Evolutionary conservation across 176 grass and related monocot genomes (phyloP), one percentile per base, ranked within the genome.

Genomic region (Chloris gayana): DNA sequence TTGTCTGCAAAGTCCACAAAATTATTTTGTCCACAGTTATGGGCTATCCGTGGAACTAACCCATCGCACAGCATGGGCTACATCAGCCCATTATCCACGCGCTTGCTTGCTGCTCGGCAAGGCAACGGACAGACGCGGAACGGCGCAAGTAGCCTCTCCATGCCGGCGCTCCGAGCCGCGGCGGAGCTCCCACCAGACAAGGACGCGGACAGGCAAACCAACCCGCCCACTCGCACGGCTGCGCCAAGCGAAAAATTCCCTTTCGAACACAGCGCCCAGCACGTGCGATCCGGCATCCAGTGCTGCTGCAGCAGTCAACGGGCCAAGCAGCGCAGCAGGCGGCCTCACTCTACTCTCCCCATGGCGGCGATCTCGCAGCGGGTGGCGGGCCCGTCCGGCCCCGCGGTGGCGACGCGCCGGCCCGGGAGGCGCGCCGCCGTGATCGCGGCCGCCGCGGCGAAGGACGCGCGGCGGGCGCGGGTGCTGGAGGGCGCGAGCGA

Each of bases 401-500:
- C 51, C 69, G 76, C 34, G 14, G 9, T 4, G 56, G 19, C 72
- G 31, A 6, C 31, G 51, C 47, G 32, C 34, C 51, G 70, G 53
- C 0, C 53, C 5, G 64, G 71, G 71, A 84, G 82, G 87, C 70
- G 42, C 44, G 53, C 41, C 8, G 65, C 54, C 65, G 66, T 34
- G 54, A 44, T 74, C 1, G 80, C 33, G 46, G 81, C 21, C 25
- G 76, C 81, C 25, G 81, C 81, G 33, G 64, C 69, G 9, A 84
- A 61, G 41, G 75, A 30, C 61, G 41, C 63, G 24, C 24, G 31
- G 42, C 72, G 26, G 66, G 61, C 24, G 79, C 72, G 27, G 61
- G 29, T 54, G 66, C 81, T 94, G 78, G 94, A 94, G 85, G 91
- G 94, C 22, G 85, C 89, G 54, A 81, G 89, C 64, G 91, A 90